Base-by-base conservation (phyloP, 768 basidiomycete genomes). In the Crepidotus variabilis region DNA sequence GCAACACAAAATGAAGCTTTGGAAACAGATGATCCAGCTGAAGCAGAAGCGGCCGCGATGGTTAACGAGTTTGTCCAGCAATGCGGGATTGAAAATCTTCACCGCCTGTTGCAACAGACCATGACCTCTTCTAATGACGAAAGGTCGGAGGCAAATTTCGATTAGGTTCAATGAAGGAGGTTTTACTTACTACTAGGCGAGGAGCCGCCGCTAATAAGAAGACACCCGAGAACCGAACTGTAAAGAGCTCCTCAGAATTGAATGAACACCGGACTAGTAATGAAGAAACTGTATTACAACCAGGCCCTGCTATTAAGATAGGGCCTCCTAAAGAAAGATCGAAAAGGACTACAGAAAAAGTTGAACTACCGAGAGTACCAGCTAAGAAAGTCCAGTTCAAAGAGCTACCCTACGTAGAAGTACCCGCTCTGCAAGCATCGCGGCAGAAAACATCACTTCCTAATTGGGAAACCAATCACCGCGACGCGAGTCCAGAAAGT, bases 131-230 rank as follows among this genome's bases (percentile, higher is more conserved):
- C 6, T 1, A 18, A 13, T 1, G 35, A 45, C 11, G 18, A 1
- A 2, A 34, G 50, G n/a, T 34, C 20, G 0, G 35, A 54, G 50
- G 13, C 24, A 52, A 51, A 49, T 56, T 59, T 59, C 50, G 16
- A 56, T 6, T 51, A 14, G 52, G 51, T 53, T 45, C 51, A 11
- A 60, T 32, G 59, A 60, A 57, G 36, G 59, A 51, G 21, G 22
- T 45, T 0, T 14, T 34, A 2, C 14, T 47, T 14, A 50, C 36
- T 23, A 43, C 50, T 16, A 54, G 48, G 47, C 14, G n/a, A 14
- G 33, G 39, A 33, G 6, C 35, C 9, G 13, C 33, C 24, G 10
- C 21, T 28, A 55, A 20, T 16, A 18, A 33, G 24, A 32, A 43
- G 39, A 51, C n/a, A 20, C 33, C 2, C 36, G 16, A 23, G 23